A percentile compares a stretch with the other conserved stretches of the same genome.
phyloP scores from a whole-genome alignment of 148 eudicot species.

The Camellia sinensis region DNA sequence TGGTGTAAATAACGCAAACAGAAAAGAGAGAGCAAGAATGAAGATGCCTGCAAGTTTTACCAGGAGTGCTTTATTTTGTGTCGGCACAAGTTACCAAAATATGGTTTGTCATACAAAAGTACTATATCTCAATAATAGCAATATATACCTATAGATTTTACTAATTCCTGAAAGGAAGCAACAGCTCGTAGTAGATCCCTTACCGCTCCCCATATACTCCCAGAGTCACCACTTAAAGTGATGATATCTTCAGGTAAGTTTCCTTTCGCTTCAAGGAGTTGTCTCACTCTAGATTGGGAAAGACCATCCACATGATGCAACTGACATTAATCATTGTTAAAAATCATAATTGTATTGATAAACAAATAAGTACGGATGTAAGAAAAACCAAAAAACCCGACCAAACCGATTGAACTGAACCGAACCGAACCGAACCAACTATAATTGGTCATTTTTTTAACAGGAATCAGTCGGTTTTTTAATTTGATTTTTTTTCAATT shows the following conservation, averaged over 20 bases:
- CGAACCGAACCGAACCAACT: too few species aligned
- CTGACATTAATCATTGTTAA: slow-evolving; percentile 32
- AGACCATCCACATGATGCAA: slow-evolving; percentile 95
- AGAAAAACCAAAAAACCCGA: too few species aligned
- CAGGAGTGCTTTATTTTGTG: neutral
- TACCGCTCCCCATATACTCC: slow-evolving; percentile 74
- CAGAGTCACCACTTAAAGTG: slow-evolving; percentile 67
- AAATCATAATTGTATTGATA: neutral
- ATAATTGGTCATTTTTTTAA: too few species aligned
- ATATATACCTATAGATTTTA: neutral
- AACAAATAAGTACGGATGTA: neutral
- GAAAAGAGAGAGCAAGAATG: neutral
- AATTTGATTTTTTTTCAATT: too few species aligned
- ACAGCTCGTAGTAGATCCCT: slow-evolving; percentile 18
- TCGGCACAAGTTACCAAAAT: neutral
- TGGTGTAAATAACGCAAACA: neutral
- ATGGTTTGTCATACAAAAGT: neutral
- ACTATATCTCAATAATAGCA: neutral
- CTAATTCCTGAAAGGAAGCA: neutral
- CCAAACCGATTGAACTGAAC: too few species aligned
- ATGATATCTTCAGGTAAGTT: slow-evolving; percentile 33
- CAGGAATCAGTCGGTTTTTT: too few species aligned
- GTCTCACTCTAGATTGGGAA: slow-evolving; percentile 49
- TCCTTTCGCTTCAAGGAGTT: slow-evolving; percentile 42
- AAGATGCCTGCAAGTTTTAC: neutral